phyloP scores from a whole-genome alignment of 2,329 filamentous ascomycete genomes.

The Malbranchea zuffiana region DNA sequence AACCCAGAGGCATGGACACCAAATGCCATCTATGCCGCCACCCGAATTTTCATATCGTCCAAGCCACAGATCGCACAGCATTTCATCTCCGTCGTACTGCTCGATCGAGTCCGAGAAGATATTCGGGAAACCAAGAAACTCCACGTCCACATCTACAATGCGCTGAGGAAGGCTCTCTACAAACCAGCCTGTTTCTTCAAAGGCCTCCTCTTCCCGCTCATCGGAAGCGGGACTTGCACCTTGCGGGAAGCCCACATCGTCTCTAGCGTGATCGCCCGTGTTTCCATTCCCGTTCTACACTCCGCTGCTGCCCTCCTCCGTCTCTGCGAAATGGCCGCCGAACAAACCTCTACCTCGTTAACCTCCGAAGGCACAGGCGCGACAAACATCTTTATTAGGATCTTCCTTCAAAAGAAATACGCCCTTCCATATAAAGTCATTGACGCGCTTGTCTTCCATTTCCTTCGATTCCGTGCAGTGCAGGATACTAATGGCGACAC shows the following conservation, averaged over 20 bases:
- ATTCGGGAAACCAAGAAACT: slow-evolving; percentile 91
- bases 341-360: slow-evolving; percentile 64
- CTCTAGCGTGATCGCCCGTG: slow-evolving; percentile 68
- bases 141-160: slow-evolving; percentile 89
- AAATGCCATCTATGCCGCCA: slow-evolving; percentile 78
- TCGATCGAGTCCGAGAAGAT: slow-evolving; percentile 84
- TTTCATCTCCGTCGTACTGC: slow-evolving; percentile 76
- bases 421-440: slow-evolving; percentile 90
- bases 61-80: slow-evolving; percentile 69
- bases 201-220: slow-evolving; percentile 82
- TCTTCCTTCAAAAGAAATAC: slow-evolving; percentile 92
- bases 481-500: slow-evolving; percentile 46
- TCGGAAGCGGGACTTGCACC: slow-evolving; percentile 76
- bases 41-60: slow-evolving; percentile 79
- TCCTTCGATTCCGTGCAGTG: slow-evolving; percentile 71
- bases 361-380: slow-evolving; percentile 73
- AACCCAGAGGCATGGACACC: slow-evolving; percentile 66
- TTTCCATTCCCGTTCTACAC: slow-evolving; percentile 82
- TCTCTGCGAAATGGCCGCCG: slow-evolving; percentile 85
- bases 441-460: slow-evolving; percentile 92
- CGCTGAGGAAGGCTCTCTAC: slow-evolving; percentile 83
- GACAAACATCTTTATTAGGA: slow-evolving; percentile 90
- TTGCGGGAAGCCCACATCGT: slow-evolving; percentile 87
- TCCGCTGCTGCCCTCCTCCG: slow-evolving; percentile 85
- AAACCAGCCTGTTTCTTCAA: slow-evolving; percentile 97